Evolutionary conservation across 2,329 filamentous ascomycete species (phyloP), one percentile per base, ranked within the genome.

Genomic region (Monilinia polystroma): DNA sequence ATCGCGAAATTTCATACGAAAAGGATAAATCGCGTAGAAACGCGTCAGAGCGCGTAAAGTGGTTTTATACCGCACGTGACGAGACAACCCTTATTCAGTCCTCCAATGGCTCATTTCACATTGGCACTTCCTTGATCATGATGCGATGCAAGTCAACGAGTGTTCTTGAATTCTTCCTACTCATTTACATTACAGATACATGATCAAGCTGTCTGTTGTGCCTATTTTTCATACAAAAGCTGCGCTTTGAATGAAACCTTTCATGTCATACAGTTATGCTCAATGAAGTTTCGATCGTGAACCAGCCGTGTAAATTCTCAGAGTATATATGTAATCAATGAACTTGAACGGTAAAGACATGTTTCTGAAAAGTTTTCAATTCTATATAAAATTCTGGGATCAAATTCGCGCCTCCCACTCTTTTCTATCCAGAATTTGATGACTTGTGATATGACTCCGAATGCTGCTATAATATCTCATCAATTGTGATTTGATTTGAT

Each of bases 1-100:
- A 26, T 65, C 54, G 63, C 63, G 55, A 66, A 66, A 60, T 60
- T 66, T 66, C 45, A 51, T 14, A 59, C 59, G 29, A 41, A 58
- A 51, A 59, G n/a, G 29, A n/a, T 18, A 18, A 66, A 53, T 60
- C 63, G 63, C 63, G 63, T 66, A 8, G 20, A 53, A 53, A 59
- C 63, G 55, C 63, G 63, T 10, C 10, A 29, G 35, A 12, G 49
- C 63, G 55, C 45, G 63, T 66, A 66, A 60, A 66, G 63, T 66
- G 63, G 35, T 60, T 66, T 66, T 60, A 1, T 1, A 0, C 2
- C 16, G 0, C 54, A 49, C 54, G 41, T 58, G 41, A 11, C 11
- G 4, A 14, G 2, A 3, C 23, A 14, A 35, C 4, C 32, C 32
- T 35, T 35, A 35, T 8, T 35, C 32, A 5, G 32, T 35, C 32